A percentile compares a stretch with the other conserved stretches of the same genome.
phyloP scores from a whole-genome alignment of 352 stramenopile genomes.

The Aphanomyces stellatus region DNA sequence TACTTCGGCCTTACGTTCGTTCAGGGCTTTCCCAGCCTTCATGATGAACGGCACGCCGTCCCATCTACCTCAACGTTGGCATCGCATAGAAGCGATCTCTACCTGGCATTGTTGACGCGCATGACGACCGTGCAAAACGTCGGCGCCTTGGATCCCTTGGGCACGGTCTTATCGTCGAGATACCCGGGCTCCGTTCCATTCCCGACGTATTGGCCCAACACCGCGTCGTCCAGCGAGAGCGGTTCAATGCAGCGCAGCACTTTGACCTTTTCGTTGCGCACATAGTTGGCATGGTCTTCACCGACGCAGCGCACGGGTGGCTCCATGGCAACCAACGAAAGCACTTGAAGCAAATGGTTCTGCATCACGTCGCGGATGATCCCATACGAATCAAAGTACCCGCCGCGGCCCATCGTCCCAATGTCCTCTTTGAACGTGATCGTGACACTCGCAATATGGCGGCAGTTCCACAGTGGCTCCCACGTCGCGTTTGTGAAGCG shows the following conservation, averaged over 20 bases:
- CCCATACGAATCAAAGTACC: slow-evolving; percentile 87
- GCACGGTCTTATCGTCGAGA: slow-evolving; percentile 76
- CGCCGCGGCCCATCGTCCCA: slow-evolving; percentile 71
- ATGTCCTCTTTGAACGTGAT: slow-evolving; percentile 88
- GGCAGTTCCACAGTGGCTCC: slow-evolving; percentile 78
- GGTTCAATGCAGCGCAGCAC: slow-evolving; percentile 74
- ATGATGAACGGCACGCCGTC: slow-evolving; percentile 89
- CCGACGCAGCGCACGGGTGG: slow-evolving; percentile 51
- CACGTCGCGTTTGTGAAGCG: slow-evolving; percentile 86
- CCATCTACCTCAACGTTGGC: too few species aligned
- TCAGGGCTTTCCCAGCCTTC: slow-evolving; percentile 87
- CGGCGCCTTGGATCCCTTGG: slow-evolving; percentile 48
- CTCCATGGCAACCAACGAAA: slow-evolving; percentile 88
- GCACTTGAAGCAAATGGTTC: slow-evolving; percentile 91
- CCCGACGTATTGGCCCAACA: slow-evolving; percentile 83
- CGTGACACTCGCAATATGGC: slow-evolving; percentile 70
- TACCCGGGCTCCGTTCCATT: slow-evolving; percentile 55
- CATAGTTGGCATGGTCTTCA: slow-evolving; percentile 37
- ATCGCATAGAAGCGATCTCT: too few species aligned
- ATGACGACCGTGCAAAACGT: slow-evolving; percentile 48
- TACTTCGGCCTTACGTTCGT: slow-evolving; percentile 87
- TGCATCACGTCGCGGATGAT: slow-evolving; percentile 92
- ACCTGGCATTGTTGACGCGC: slow-evolving; percentile 66
- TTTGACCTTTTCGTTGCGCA: slow-evolving; percentile 87
- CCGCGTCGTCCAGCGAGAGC: slow-evolving; percentile 65